Evolutionary conservation across 2,329 filamentous ascomycete species (phyloP).

Genomic region (Monosporascus sp.): DNA sequence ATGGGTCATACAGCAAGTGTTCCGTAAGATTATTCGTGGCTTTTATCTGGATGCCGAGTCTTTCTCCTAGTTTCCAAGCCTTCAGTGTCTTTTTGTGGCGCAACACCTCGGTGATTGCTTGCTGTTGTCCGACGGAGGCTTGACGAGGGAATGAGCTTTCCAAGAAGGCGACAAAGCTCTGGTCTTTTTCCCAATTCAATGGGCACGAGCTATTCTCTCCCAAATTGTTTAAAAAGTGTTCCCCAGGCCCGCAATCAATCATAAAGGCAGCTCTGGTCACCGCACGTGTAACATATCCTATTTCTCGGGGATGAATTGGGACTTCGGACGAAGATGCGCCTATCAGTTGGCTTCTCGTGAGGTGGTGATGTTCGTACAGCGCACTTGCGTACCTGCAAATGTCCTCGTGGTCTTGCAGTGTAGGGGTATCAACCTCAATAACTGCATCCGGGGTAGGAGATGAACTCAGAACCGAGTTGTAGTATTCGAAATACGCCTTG

Average conservation of each 20-base stretch:
- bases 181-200: background rate
- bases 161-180: background rate
- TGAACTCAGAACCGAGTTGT: background rate
- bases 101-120: background rate
- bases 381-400: background rate
- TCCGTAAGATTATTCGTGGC: slow-evolving; percentile 7
- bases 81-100: slow-evolving; percentile 1
- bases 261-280: background rate
- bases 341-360: background rate
- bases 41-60: slow-evolving; percentile 3
- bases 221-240: background rate
- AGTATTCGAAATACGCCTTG: background rate
- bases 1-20: slow-evolving; percentile 3
- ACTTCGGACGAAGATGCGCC: background rate
- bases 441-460: background rate
- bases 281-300: background rate
- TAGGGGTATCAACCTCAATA: background rate
- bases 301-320: background rate
- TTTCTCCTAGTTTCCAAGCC: slow-evolving; percentile 6
- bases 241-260: background rate
- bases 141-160: background rate
- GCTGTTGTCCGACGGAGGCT: background rate
- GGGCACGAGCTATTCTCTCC: background rate
- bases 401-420: background rate
- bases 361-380: background rate